phyloP scores from a whole-genome alignment of 805 yeast species.

The Ogataea sp. region DNA sequence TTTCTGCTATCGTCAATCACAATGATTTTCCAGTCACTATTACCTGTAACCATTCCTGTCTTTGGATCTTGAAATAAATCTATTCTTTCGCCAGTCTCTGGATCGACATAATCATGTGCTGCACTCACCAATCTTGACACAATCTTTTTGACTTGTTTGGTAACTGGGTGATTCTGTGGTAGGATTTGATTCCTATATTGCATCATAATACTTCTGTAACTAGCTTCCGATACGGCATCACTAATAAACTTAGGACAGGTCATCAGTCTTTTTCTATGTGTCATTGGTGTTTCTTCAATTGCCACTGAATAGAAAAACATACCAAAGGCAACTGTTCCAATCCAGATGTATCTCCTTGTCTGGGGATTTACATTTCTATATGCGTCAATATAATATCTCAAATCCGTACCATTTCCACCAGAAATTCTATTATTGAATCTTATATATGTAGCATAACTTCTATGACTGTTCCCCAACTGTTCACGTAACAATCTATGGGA shows the following conservation, averaged over 20 bases:
- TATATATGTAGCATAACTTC: conserved; percentile 29
- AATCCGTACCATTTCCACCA: too few species aligned
- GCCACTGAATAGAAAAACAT: conserved; percentile 40
- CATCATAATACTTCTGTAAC: conserved; percentile 51
- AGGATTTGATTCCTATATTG: conserved; percentile 48
- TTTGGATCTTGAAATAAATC: conserved; percentile 19
- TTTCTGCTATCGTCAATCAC: conserved; percentile 59
- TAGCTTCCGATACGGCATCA: conserved; percentile 45
- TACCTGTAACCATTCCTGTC: conserved; percentile 17
- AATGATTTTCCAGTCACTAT: conserved; percentile 67
- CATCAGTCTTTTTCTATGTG: conserved; percentile 64
- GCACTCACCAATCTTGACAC: conserved; percentile 59
- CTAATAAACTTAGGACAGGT: conserved; percentile 66
- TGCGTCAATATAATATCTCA: too few species aligned
- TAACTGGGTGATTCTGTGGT: conserved; percentile 56
- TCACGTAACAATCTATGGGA: background rate
- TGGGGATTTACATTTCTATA: background rate
- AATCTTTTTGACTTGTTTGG: conserved; percentile 45
- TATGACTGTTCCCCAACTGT: background rate
- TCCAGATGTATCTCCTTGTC: conserved; percentile 18
- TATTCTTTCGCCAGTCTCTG: conserved; percentile 19
- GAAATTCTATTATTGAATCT: conserved; percentile 20
- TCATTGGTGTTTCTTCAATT: conserved; percentile 74
- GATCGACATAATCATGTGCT: conserved; percentile 34
- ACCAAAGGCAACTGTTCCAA: conserved; percentile 25